A percentile compares a stretch with the other conserved stretches of the same genome.
These are phyloP conservation scores for Cladosporium austrohemisphaericum DNA, from an alignment of 2,329 filamentous ascomycete species.

Conservation along the genomic window DNA sequence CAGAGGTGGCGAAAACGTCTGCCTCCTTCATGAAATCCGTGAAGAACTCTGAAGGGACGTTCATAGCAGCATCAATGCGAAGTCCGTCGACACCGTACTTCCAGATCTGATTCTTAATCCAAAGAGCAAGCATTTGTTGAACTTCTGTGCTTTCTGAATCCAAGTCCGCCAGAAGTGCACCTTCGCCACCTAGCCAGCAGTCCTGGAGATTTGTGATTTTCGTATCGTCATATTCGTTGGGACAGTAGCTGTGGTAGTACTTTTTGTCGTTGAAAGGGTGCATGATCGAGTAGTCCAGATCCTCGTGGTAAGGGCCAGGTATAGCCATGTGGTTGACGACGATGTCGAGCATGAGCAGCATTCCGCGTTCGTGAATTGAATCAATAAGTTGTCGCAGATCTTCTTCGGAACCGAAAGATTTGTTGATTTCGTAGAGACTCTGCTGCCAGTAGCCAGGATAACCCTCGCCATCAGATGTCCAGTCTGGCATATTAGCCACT, in stretches of 20 bases:
- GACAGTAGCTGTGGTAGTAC: slow-evolving; percentile 50
- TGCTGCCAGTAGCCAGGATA: slow-evolving; percentile 46
- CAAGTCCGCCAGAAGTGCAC: slow-evolving; percentile 43
- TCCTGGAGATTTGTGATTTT: slow-evolving; percentile 24
- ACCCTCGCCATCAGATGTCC: slow-evolving; percentile 29
- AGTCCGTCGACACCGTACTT: slow-evolving; percentile 38
- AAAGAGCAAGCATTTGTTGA: slow-evolving; percentile 34
- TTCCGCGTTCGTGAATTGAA: slow-evolving; percentile 41
- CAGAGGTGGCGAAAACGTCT: slow-evolving; percentile 30
- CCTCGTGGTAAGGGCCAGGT: slow-evolving; percentile 11
- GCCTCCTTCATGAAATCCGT: slow-evolving; percentile 26
- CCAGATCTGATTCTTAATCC: slow-evolving; percentile 36
- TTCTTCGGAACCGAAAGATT: slow-evolving; percentile 40
- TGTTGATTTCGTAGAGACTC: slow-evolving; percentile 42
- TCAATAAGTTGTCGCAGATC: slow-evolving; percentile 40
- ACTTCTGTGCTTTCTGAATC: slow-evolving; percentile 39
- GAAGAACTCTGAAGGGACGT: slow-evolving; percentile 32
- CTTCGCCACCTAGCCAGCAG: slow-evolving; percentile 49
- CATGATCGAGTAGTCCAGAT: slow-evolving; percentile 25
- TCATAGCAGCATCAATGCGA: slow-evolving; percentile 33
- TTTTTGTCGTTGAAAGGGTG: slow-evolving; percentile 37
- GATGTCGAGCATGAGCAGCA: slow-evolving; percentile 47
- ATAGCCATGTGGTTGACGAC: slow-evolving; percentile 40
- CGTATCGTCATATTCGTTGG: slow-evolving; percentile 48
- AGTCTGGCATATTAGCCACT: slow-evolving; percentile 24